These are phyloP conservation scores for Penicillium diatomitis DNA, from an alignment of 495 filamentous ascomycete species.

Conservation along the genomic window DNA sequence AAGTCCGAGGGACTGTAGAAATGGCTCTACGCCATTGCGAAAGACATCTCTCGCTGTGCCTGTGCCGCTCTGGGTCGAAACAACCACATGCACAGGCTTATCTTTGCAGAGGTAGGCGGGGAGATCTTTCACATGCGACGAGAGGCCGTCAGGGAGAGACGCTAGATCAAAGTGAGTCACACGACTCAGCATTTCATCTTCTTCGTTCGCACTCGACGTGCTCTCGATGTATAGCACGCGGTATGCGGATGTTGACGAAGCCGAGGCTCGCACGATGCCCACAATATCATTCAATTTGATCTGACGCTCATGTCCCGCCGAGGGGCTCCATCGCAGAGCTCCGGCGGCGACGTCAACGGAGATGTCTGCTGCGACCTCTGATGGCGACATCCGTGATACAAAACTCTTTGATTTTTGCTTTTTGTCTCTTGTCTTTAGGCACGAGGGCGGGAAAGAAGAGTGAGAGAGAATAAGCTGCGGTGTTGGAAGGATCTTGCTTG, in stretches of 20 bases:
- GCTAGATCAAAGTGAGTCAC: slow-evolving; percentile 11
- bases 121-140: slow-evolving; percentile 11
- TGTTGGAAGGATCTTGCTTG: too few species aligned
- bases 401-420: background rate
- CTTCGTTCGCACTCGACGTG: background rate
- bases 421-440: too few species aligned
- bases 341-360: slow-evolving; percentile 4
- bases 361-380: background rate
- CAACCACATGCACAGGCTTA: slow-evolving; percentile 49
- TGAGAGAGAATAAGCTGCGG: too few species aligned
- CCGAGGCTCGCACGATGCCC: slow-evolving; percentile 12
- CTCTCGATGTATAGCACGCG: slow-evolving; percentile 19
- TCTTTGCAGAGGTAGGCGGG: slow-evolving; percentile 18
- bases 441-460: too few species aligned
- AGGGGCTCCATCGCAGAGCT: slow-evolving; percentile 10
- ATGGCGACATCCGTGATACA: background rate
- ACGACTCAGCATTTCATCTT: background rate
- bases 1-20: slow-evolving; percentile 41
- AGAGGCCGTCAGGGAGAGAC: slow-evolving; percentile 10
- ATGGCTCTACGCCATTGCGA: slow-evolving; percentile 44
- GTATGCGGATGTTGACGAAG: slow-evolving; percentile 1
- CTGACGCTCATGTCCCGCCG: slow-evolving; percentile 5
- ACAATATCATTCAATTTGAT: slow-evolving; percentile 24
- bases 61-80: slow-evolving; percentile 68
- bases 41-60: slow-evolving; percentile 50